Conservation (phyloP, 495 filamentous ascomycete species). For the Talaromyces proteolyticus region DNA sequence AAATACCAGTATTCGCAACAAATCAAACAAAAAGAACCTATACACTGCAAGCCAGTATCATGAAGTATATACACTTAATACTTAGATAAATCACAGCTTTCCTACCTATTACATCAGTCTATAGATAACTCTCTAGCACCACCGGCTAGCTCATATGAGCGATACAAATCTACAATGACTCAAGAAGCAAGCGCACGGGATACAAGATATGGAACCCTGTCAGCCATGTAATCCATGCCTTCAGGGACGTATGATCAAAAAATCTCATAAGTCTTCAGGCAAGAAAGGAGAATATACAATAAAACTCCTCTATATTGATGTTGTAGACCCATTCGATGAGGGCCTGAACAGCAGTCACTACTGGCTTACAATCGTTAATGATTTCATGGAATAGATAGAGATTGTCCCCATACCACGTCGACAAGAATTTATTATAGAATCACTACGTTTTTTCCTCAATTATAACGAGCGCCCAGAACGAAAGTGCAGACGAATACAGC, state of each 20-base stretch:
- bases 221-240: conserved; percentile 13
- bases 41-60: conserved; percentile 11
- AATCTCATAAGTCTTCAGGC: conserved; percentile 6
- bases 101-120: conserved; percentile 13
- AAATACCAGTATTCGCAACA: conserved; percentile 6
- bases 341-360: conserved; percentile 15
- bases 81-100: conserved; percentile 9
- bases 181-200: conserved; percentile 10
- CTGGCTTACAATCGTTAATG: conserved; percentile 17
- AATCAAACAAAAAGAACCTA: conserved; percentile 10
- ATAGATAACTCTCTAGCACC: conserved; percentile 12
- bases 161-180: conserved; percentile 7
- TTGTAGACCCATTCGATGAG: conserved; percentile 14
- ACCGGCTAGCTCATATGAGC: conserved; percentile 9
- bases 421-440: conserved; percentile 11
- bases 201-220: conserved; percentile 7
- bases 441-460: conserved; percentile 13
- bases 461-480: conserved; percentile 15
- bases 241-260: conserved; percentile 16
- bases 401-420: conserved; percentile 10
- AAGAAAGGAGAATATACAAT: conserved; percentile 15
- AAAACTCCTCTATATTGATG: conserved; percentile 17
- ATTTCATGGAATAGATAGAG: conserved; percentile 14
- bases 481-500: conserved; percentile 15
- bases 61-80: conserved; percentile 11